Conservation (phyloP, 1,284 basidiomycete genomes). For the Ustilago loliicola region DNA sequence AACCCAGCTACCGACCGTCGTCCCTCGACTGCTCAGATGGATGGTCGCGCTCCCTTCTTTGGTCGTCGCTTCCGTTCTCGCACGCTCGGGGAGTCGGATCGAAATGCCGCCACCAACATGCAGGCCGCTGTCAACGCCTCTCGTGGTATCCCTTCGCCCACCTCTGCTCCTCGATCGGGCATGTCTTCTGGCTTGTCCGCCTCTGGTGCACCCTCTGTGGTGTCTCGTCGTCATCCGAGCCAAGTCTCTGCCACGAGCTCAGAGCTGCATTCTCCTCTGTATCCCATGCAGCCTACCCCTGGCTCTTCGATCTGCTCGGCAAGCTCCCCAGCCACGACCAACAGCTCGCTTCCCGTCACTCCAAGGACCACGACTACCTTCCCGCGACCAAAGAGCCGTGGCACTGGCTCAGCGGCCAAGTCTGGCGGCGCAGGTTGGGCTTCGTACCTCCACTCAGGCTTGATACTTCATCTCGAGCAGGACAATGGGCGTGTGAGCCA, state of each 20-base stretch:
- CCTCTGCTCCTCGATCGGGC: constrained; percentile 12
- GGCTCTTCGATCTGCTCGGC: constrained; percentile 43
- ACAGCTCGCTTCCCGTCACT: constrained; percentile 39
- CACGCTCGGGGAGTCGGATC: constrained; percentile 53
- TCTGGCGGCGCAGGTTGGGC: constrained; percentile 54
- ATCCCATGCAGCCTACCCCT: constrained; percentile 31
- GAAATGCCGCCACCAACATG: constrained; percentile 18
- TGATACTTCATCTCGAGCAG: constrained; percentile 59
- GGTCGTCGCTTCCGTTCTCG: constrained; percentile 53
- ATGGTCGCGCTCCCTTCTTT: constrained; percentile 40
- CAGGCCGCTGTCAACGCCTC: constrained; percentile 14
- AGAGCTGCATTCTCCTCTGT: constrained; percentile 19
- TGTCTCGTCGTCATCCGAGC: constrained; percentile 27
- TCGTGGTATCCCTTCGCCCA: constrained; percentile 3
- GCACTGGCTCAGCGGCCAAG: constrained; percentile 19
- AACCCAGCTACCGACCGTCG: constrained; percentile 17
- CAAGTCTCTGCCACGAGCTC: constrained; percentile 38
- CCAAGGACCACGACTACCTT: constrained; percentile 19
- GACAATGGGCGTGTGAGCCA: constrained; percentile 36
- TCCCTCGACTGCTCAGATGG: constrained; percentile 44
- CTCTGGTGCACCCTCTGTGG: not conserved
- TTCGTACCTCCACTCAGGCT: constrained; percentile 53
- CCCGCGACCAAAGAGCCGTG: constrained; percentile 44
- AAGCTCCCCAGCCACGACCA: constrained; percentile 28
- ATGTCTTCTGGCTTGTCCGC: constrained; percentile 8